These are phyloP conservation scores for Amanita rimosa DNA, from an alignment of 768 basidiomycete species.

Conservation along the genomic window DNA sequence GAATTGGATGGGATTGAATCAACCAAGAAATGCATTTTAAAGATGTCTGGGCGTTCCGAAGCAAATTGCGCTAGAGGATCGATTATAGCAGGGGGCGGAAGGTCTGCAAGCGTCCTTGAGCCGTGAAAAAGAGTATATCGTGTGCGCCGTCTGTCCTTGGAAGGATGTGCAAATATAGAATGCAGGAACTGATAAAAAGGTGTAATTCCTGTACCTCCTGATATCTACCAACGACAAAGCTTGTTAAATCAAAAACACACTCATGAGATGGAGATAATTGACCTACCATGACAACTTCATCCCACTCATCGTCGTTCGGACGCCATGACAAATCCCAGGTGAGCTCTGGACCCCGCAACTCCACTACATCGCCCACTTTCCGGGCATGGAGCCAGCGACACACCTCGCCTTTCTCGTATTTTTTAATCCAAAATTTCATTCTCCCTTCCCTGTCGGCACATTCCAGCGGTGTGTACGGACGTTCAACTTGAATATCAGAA, in stretches of 20 bases:
- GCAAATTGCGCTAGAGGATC: slow-evolving; percentile 40
- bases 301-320: slow-evolving; percentile 40
- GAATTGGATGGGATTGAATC: slow-evolving; percentile 30
- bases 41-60: slow-evolving; percentile 36
- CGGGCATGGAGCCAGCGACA: slow-evolving; percentile 75
- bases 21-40: slow-evolving; percentile 53
- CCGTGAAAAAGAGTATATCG: slow-evolving; percentile 68
- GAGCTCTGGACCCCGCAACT: slow-evolving; percentile 64
- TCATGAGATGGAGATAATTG: not conserved
- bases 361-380: slow-evolving; percentile 51
- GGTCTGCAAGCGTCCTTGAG: slow-evolving; percentile 45
- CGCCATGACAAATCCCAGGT: slow-evolving; percentile 43
- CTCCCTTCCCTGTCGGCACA: slow-evolving; percentile 56
- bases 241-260: not conserved
- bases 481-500: slow-evolving; percentile 80
- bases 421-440: slow-evolving; percentile 76
- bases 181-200: slow-evolving; percentile 76
- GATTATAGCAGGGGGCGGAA: slow-evolving; percentile 59
- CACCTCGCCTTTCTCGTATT: slow-evolving; percentile 69
- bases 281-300: slow-evolving; percentile 69
- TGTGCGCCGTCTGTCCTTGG: slow-evolving; percentile 21
- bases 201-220: slow-evolving; percentile 81
- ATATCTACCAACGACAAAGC: slow-evolving; percentile 38
- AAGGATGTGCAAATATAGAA: slow-evolving; percentile 30
- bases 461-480: slow-evolving; percentile 74